Percentiles rank a stretch among this genome's conserved stretches.
These are phyloP conservation scores for Phaeolepiota aurea DNA, from an alignment of 768 basidiomycete genomes.

Conservation along the genomic window DNA sequence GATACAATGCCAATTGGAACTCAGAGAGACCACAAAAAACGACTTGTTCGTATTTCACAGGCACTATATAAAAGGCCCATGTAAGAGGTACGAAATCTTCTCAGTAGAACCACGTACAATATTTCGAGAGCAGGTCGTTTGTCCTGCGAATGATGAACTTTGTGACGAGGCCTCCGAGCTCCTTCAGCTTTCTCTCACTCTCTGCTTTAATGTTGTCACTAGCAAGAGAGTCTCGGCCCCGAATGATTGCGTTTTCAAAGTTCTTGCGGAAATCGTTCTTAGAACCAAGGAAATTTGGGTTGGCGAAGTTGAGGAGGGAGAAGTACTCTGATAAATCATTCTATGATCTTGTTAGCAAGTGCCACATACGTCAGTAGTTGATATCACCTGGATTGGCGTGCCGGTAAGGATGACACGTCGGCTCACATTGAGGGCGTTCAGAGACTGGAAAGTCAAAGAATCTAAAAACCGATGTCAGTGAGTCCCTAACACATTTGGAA, in stretches of 20 bases:
- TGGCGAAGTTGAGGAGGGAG: constrained; percentile 87
- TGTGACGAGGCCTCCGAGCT: constrained; percentile 78
- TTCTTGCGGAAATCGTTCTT: constrained; percentile 93
- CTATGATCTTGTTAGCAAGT: constrained; percentile 23
- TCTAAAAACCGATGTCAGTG: constrained; percentile 33
- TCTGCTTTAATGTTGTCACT: constrained; percentile 69
- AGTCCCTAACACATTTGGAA: constrained; percentile 10
- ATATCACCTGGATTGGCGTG: constrained; percentile 76
- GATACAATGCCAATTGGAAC: constrained; percentile 80
- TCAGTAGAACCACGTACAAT: too few species aligned
- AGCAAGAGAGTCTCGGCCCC: constrained; percentile 85
- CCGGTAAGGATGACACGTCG: constrained; percentile 92
- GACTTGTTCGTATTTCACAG: constrained; percentile 98
- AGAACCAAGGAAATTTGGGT: constrained; percentile 82
- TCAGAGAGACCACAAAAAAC: constrained; percentile 86
- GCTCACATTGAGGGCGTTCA: constrained; percentile 77
- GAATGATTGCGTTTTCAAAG: constrained; percentile 86
- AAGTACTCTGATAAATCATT: constrained; percentile 95
- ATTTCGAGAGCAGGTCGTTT: constrained; percentile 92
- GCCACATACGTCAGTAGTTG: not conserved
- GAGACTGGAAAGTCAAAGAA: constrained; percentile 77
- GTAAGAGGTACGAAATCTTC: too few species aligned
- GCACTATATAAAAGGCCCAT: constrained; percentile 62
- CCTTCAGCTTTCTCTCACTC: constrained; percentile 86
- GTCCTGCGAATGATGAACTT: constrained; percentile 94